Evolutionary conservation across 2,329 filamentous ascomycete genomes (phyloP).

Genomic region (Trichoderma lentiforme): DNA sequence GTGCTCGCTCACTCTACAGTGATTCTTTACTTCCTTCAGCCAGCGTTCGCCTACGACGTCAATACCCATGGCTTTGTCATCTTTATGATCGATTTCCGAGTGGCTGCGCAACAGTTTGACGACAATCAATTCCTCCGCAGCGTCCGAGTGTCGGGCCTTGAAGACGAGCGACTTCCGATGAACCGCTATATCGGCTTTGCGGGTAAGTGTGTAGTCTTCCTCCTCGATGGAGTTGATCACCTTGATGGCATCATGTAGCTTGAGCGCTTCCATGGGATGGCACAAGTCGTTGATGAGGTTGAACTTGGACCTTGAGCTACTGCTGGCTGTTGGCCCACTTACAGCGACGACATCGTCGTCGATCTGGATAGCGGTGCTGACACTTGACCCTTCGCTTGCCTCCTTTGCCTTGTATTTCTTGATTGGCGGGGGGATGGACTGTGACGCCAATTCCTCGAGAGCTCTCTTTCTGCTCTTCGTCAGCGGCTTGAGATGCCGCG

Average conservation of each 20-base stretch:
- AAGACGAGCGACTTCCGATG: background rate
- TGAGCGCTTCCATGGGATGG: background rate
- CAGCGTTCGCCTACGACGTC: background rate
- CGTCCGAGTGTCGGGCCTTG: background rate
- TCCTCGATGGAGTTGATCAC: background rate
- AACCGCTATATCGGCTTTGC: background rate
- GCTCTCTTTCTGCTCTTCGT: background rate
- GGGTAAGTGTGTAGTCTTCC: background rate
- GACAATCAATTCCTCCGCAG: background rate
- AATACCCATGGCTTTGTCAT: background rate
- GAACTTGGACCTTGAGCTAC: background rate
- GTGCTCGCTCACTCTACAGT: background rate
- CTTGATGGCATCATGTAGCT: background rate
- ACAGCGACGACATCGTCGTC: background rate
- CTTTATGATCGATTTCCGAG: background rate
- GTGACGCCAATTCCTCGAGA: background rate
- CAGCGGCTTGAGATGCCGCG: rapidly evolving
- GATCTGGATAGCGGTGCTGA: too few species aligned
- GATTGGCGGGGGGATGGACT: too few species aligned
- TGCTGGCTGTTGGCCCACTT: background rate
- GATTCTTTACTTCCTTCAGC: background rate
- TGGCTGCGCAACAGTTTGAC: background rate
- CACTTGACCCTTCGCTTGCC: too few species aligned
- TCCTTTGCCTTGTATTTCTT: too few species aligned
- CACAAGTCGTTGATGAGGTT: background rate